Evolutionary conservation across 257 asterid species (phyloP), one percentile per base, ranked within the genome.

Genomic region (Ilex asprella): DNA sequence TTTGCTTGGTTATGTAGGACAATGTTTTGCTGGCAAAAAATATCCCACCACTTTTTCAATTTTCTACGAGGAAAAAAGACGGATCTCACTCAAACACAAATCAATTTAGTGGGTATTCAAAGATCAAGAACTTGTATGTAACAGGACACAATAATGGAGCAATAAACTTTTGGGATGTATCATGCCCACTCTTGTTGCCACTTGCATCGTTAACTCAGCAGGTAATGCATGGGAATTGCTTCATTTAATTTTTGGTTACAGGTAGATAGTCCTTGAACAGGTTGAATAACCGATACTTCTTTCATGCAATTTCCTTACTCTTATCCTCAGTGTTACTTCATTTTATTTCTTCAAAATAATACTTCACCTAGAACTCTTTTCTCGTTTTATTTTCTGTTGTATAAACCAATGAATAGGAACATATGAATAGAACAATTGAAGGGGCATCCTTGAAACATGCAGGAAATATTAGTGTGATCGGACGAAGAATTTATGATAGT

Each of bases 111-210:
- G 65, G 84, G n/a, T 75, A 89, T 76, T 78, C 88, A 14, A 89
- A 73, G 75, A 86, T 89, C 52, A 76, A 70, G 66, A 92, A 92
- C 78, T 64, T 92, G 64, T 77, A 78, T 67, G 70, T 92, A 60
- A 86, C 96, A 27, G 99, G 99, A 49, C 96, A 92, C 65, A 67
- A 72, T 65, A 80, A 84, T 68, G 99, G 99, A 60, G 80, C 81
- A 57, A 78, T 89, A 61, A 89, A 85, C 63, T 82, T 89, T 76
- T 92, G 99, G 99, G 97, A 89, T 74, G 88, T 84, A 61, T 77
- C 97, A 14, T 79, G 93, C 75, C 93, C 97, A 12, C 88, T 88
- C 69, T 62, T 89, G 55, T 81, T 79, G 66, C 93, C 89, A 59
- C 59, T 85, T 61, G 82, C 82, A 58, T 83, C 91, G 43, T 61